phyloP scores from a whole-genome alignment of 2,329 filamentous ascomycete genomes.

The Leptographium wingfieldii region DNA sequence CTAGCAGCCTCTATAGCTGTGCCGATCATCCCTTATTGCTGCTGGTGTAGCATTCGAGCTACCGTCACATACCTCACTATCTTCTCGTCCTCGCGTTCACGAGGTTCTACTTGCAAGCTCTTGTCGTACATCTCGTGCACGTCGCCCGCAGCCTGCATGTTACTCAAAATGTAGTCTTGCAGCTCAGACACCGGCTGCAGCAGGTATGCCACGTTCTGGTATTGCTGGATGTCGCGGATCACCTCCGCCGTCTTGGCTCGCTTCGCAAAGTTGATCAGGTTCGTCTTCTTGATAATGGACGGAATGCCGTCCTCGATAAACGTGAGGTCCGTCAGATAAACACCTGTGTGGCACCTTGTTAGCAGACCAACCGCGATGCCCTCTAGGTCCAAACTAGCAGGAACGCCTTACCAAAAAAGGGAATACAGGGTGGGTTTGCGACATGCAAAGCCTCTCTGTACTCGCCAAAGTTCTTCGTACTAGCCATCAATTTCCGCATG shows the following conservation, averaged over 20 bases:
- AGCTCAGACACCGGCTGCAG: constrained; percentile 81
- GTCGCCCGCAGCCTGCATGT: constrained; percentile 89
- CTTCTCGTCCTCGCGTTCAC: constrained; percentile 97
- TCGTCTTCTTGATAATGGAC: constrained; percentile 89
- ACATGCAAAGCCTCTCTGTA: constrained; percentile 88
- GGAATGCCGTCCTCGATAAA: constrained; percentile 98
- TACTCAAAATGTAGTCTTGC: constrained; percentile 91
- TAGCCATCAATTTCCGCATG: constrained; percentile 92
- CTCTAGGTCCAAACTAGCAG: background rate
- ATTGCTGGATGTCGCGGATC: constrained; percentile 96
- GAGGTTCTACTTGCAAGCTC: constrained; percentile 82
- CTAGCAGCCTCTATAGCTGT: background rate
- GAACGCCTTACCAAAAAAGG: constrained; percentile 69
- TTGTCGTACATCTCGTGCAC: constrained; percentile 99
- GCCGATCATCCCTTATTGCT: background rate
- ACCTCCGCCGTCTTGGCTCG: constrained; percentile 96
- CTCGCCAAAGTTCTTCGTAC: constrained; percentile 95
- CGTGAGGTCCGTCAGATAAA: constrained; percentile 92
- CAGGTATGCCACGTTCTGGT: constrained; percentile 94
- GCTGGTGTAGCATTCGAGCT: constrained; percentile 1
- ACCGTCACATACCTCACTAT: constrained; percentile 68
- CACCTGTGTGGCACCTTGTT: constrained; percentile 42
- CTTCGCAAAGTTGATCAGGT: constrained; percentile 97
- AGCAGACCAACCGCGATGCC: background rate
- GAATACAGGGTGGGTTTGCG: constrained; percentile 92